Conservation (phyloP, 78 protist genomes). For the Planoprotostelium fungivorum region DNA sequence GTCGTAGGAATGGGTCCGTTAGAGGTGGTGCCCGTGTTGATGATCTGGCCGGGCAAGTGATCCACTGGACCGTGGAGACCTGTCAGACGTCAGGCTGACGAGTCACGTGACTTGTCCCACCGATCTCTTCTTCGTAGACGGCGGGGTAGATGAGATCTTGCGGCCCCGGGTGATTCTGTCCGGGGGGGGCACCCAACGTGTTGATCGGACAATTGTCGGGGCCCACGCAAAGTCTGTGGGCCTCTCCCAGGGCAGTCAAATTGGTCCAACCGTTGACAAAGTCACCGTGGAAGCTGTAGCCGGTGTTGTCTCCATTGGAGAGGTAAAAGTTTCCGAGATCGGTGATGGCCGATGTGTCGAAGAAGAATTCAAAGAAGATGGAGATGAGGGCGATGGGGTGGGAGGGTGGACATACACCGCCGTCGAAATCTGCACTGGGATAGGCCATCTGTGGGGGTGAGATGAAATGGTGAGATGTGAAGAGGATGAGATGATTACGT, state of each 20-base stretch:
- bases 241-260: background rate
- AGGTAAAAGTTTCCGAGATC: background rate
- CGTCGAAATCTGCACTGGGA: background rate
- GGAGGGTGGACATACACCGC: background rate
- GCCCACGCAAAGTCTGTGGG: background rate
- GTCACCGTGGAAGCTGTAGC: background rate
- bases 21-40: too few species aligned
- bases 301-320: background rate
- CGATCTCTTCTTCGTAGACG: background rate
- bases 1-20: too few species aligned
- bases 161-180: background rate
- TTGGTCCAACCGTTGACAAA: background rate
- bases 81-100: too few species aligned
- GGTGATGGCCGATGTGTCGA: background rate
- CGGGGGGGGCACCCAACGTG: background rate
- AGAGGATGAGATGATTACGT: background rate
- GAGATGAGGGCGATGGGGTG: background rate
- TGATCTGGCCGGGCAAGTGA: too few species aligned
- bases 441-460: background rate
- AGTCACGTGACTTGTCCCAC: background rate
- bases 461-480: background rate
- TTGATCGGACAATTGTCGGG: background rate
- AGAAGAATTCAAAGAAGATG: background rate
- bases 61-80: too few species aligned
- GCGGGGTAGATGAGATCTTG: background rate